Evolutionary conservation across 768 basidiomycete genomes (phyloP).

Genomic region (Lentinula sp.): DNA sequence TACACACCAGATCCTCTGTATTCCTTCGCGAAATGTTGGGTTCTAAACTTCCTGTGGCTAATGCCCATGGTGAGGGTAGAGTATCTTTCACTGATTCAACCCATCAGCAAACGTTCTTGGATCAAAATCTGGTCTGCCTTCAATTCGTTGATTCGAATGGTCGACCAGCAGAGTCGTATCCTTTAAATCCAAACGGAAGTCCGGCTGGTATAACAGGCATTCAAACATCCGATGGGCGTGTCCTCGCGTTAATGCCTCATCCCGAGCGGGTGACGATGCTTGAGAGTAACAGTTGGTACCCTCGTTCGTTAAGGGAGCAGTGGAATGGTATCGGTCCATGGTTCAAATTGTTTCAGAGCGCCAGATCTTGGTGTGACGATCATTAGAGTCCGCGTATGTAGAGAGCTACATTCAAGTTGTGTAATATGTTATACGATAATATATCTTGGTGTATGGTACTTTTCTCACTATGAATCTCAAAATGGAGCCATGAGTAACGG

Average conservation of each 20-base stretch:
- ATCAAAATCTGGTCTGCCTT: conserved; percentile 58
- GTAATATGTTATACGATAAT: neutral
- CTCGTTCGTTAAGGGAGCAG: conserved; percentile 39
- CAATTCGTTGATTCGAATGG: conserved; percentile 77
- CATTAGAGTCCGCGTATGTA: neutral
- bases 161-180: conserved; percentile 64
- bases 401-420: neutral
- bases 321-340: conserved; percentile 87
- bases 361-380: conserved; percentile 57
- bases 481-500: neutral
- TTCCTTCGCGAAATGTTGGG: conserved; percentile 46
- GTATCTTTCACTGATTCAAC: conserved; percentile 45
- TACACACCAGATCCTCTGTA: conserved; percentile 48
- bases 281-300: conserved; percentile 93
- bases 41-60: conserved; percentile 71
- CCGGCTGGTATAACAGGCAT: conserved; percentile 84
- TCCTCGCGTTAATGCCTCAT: conserved; percentile 96
- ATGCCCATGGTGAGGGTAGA: conserved; percentile 93
- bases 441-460: neutral
- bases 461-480: neutral
- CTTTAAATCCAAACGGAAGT: conserved; percentile 83
- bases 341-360: conserved; percentile 94
- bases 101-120: conserved; percentile 29
- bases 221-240: conserved; percentile 81
- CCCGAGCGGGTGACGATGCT: conserved; percentile 81